Conservation (phyloP, 1,284 basidiomycete species). For the Leccinum proliferum region DNA sequence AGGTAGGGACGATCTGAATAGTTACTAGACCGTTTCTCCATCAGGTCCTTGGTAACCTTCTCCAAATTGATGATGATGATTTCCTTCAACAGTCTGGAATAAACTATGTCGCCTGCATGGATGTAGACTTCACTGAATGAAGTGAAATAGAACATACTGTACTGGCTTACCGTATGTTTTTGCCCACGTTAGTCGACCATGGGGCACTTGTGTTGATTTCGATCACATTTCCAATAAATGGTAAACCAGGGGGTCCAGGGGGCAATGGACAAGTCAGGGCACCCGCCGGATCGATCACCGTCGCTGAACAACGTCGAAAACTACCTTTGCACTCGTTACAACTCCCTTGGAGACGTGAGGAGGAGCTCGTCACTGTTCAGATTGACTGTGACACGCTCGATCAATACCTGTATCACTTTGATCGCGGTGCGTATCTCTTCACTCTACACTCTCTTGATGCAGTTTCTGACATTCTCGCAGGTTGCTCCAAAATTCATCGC, state of each 20-base stretch:
- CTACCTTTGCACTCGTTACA: too few relatives aligned
- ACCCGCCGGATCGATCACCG: too few relatives aligned
- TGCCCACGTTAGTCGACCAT: background rate
- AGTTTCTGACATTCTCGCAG: too few relatives aligned
- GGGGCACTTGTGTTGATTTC: background rate
- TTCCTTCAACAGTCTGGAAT: conserved; percentile 10
- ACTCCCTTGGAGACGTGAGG: too few relatives aligned
- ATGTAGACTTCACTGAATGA: background rate
- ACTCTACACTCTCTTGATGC: too few relatives aligned
- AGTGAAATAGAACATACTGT: background rate
- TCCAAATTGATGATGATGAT: conserved; percentile 19
- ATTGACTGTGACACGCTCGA: too few relatives aligned
- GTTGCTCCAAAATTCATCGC: too few relatives aligned
- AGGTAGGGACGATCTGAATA: conserved; percentile 1
- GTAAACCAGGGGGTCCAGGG: background rate
- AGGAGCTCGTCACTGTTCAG: too few relatives aligned
- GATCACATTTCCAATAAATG: background rate
- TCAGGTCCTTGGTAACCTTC: conserved; percentile 15
- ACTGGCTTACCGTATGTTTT: background rate
- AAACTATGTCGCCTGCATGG: background rate
- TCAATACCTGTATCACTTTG: too few relatives aligned
- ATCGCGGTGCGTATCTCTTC: too few relatives aligned
- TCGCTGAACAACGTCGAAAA: too few relatives aligned
- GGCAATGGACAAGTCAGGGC: background rate
- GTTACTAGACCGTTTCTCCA: conserved; percentile 9